Evolutionary conservation across 306 rosid species (phyloP).

Genomic region (Morella rubra): DNA sequence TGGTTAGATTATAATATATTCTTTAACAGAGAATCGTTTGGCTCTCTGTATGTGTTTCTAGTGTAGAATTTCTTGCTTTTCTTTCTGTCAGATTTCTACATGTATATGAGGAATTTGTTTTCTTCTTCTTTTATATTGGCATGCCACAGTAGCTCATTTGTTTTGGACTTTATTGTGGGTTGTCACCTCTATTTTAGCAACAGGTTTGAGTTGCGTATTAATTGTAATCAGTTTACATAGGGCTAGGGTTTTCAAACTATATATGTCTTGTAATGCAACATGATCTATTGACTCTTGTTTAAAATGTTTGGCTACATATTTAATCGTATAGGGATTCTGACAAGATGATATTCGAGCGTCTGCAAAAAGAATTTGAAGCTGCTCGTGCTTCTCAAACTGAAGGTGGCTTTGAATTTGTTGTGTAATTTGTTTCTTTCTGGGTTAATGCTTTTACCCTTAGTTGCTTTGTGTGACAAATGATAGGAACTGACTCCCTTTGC

Average conservation of each 20-base stretch:
- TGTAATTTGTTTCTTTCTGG: conserved; percentile 19
- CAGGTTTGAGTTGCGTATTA: not conserved
- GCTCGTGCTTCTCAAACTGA: conserved; percentile 82
- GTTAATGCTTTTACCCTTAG: not conserved
- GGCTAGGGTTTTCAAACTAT: not conserved
- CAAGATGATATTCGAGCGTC: conserved; percentile 73
- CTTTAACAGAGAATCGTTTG: not conserved
- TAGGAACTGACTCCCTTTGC: not conserved
- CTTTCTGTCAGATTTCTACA: not conserved
- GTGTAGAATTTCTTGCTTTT: not conserved
- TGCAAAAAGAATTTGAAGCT: conserved; percentile 81
- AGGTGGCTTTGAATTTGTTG: conserved; percentile 46
- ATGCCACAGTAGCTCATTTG: too few relatives aligned
- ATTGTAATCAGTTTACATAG: not conserved
- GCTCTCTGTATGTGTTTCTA: not conserved
- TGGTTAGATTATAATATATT: not conserved
- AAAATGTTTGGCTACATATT: not conserved
- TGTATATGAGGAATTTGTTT: not conserved
- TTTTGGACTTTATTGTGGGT: too few relatives aligned
- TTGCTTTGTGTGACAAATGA: conserved; percentile 8
- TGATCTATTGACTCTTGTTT: not conserved
- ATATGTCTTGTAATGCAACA: not conserved
- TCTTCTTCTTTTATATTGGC: not conserved
- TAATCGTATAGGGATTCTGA: conserved; percentile 71
- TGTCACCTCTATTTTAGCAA: not conserved